Conservation (phyloP, 345 rosid genomes). For the Isatis tinctoria region DNA sequence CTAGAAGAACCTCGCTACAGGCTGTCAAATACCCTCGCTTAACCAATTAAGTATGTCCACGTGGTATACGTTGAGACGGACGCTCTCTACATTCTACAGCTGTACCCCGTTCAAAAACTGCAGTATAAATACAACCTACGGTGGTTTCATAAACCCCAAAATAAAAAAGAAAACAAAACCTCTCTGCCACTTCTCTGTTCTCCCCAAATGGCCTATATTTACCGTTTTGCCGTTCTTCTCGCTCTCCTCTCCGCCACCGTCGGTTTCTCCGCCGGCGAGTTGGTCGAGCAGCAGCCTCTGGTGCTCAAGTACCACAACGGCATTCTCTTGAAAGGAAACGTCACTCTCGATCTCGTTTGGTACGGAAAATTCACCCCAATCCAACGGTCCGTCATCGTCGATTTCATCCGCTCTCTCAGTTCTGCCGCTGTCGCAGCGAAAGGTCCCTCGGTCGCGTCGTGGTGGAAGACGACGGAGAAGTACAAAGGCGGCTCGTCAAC, state of each 20-base stretch:
- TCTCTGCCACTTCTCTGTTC: neutral
- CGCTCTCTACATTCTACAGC: conserved; percentile 21
- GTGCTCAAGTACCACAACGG: conserved; percentile 67
- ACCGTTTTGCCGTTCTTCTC: conserved; percentile 23
- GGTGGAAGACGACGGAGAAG: conserved; percentile 88
- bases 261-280: conserved; percentile 14
- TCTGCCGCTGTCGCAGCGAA: conserved; percentile 7
- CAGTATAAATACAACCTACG: conserved; percentile 9
- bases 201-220: conserved; percentile 1
- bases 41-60: conserved; percentile 27
- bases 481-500: conserved; percentile 49
- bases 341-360: conserved; percentile 77
- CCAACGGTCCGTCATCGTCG: conserved; percentile 73
- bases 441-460: conserved; percentile 51
- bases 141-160: neutral
- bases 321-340: conserved; percentile 53
- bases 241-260: conserved; percentile 13
- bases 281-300: conserved; percentile 19
- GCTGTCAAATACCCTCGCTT: conserved; percentile 13
- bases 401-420: conserved; percentile 63
- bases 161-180: neutral
- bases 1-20: conserved; percentile 25
- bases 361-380: conserved; percentile 67
- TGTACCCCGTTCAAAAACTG: conserved; percentile 13
- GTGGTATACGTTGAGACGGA: conserved; percentile 21